Conservation (phyloP, 2,329 filamentous ascomycete species). For the Neocucurbitaria cava region DNA sequence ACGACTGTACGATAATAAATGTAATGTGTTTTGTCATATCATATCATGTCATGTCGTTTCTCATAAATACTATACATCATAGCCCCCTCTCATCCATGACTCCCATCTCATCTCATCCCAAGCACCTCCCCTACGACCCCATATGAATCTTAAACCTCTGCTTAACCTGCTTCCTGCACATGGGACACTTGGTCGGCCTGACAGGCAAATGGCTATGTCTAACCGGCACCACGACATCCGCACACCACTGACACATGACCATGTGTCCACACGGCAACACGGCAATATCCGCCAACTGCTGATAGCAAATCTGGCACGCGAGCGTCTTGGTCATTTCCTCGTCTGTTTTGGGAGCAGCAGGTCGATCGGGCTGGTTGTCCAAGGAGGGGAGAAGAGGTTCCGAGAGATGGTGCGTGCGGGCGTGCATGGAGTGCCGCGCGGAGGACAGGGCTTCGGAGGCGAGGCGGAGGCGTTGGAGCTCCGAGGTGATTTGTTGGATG, state of each 20-base stretch:
- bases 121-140: constrained; percentile 11
- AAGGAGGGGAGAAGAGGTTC: constrained; percentile 43
- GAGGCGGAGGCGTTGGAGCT: constrained; percentile 25
- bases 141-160: constrained; percentile 52
- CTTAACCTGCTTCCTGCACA: constrained; percentile 55
- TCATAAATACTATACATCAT: neutral
- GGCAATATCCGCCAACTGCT: constrained; percentile 60
- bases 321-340: constrained; percentile 59
- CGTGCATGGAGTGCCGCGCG: constrained; percentile 21
- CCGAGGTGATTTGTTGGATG: constrained; percentile 24
- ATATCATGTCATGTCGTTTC: neutral
- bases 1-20: neutral
- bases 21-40: neutral
- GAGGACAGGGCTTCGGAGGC: constrained; percentile 21
- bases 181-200: constrained; percentile 52
- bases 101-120: too few relatives aligned
- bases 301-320: constrained; percentile 62
- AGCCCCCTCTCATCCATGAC: neutral
- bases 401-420: constrained; percentile 15
- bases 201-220: constrained; percentile 51
- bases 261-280: constrained; percentile 63
- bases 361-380: constrained; percentile 56
- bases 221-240: constrained; percentile 57
- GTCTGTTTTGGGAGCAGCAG: constrained; percentile 56
- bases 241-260: constrained; percentile 63